Conservation (phyloP, 2,329 filamentous ascomycete genomes). For the Alternaria panax region DNA sequence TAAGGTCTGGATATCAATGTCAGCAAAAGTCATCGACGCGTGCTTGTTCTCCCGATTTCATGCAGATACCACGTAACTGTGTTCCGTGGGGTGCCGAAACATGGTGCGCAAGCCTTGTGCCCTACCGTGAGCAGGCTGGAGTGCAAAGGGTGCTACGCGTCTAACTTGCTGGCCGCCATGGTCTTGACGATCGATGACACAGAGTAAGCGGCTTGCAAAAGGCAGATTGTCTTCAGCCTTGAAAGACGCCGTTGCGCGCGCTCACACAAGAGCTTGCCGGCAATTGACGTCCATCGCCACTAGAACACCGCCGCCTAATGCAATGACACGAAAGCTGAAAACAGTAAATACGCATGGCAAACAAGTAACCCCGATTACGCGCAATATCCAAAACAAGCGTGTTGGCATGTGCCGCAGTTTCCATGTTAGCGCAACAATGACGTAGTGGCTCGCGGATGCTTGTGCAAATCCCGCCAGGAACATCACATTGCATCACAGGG, state of each 20-base stretch:
- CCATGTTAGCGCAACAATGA: slow-evolving; percentile 12
- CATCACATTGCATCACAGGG: slow-evolving; percentile 7
- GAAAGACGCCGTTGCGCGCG: background rate
- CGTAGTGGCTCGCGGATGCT: slow-evolving; percentile 14
- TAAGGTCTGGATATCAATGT: background rate
- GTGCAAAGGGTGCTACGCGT: background rate
- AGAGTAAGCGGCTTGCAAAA: background rate
- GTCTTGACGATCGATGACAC: no score
- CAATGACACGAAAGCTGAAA: background rate
- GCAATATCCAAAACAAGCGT: background rate
- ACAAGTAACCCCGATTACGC: slow-evolving; percentile 8
- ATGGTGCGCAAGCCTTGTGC: background rate
- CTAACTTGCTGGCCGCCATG: background rate
- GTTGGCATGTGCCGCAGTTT: slow-evolving; percentile 1
- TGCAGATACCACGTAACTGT: background rate
- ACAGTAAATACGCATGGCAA: background rate
- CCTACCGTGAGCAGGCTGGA: background rate
- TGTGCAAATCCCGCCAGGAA: slow-evolving; percentile 16
- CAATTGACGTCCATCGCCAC: background rate
- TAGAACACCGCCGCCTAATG: background rate
- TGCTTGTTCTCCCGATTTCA: background rate
- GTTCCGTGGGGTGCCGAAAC: slow-evolving; percentile 2
- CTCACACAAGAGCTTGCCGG: background rate
- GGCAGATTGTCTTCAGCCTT: background rate
- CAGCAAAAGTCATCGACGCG: background rate